Percentiles rank a stretch among this genome's conserved stretches.
Conservation (phyloP, 345 rosid species). For the Eucalyptus melliodora region DNA sequence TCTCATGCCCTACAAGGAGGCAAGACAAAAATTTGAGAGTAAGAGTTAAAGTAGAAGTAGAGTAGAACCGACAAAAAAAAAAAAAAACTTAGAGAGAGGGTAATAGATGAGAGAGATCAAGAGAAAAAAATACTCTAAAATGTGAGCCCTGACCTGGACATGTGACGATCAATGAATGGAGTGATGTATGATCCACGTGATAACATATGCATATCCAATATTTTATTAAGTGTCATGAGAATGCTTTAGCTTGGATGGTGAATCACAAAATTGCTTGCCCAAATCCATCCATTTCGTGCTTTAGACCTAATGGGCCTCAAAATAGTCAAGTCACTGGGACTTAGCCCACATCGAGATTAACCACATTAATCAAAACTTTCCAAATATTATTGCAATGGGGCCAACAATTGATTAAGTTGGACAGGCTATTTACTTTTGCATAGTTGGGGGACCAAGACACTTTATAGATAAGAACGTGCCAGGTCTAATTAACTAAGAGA, state of each 20-base stretch:
- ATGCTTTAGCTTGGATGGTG: neutral
- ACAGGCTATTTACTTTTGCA: neutral
- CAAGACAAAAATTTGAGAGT: too few species aligned
- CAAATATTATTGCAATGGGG: neutral
- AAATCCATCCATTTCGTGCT: neutral
- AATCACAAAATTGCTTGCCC: neutral
- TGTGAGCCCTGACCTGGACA: too few species aligned
- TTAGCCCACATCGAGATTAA: neutral
- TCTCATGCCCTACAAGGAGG: rapidly evolving
- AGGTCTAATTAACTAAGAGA: neutral
- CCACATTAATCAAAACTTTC: neutral
- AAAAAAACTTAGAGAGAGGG: too few species aligned
- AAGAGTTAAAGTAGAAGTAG: rapidly evolving
- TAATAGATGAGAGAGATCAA: too few species aligned
- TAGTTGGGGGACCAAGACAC: neutral
- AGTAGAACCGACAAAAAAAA: too few species aligned
- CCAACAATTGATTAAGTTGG: neutral
- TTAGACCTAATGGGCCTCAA: neutral
- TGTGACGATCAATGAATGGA: neutral
- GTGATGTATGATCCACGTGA: neutral
- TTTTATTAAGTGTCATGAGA: too few species aligned
- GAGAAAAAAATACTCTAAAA: too few species aligned
- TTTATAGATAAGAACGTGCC: neutral
- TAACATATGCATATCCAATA: too few species aligned
- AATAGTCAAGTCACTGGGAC: neutral